phyloP scores from a whole-genome alignment of 2,329 filamentous ascomycete species.

The Reticulascus tulasneorum region DNA sequence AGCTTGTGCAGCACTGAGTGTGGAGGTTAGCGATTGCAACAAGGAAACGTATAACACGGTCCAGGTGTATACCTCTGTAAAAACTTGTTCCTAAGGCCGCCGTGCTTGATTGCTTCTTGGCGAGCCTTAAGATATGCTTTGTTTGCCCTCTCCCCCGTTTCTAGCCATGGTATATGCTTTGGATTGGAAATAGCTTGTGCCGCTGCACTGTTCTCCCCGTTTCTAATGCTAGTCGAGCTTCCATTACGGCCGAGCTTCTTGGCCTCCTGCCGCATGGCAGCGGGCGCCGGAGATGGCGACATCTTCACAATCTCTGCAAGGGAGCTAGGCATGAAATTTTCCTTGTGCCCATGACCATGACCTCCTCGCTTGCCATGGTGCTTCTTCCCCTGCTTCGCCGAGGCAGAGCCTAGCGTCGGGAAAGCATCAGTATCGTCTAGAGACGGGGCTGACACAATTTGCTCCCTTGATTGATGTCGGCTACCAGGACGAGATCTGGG shows the following conservation, averaged over 20 bases:
- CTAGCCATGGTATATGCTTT: constrained; percentile 92
- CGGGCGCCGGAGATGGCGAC: constrained; percentile 77
- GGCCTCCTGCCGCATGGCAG: constrained; percentile 53
- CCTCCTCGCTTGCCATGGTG: constrained; percentile 89
- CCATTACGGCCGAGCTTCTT: constrained; percentile 61
- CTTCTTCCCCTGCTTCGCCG: constrained; percentile 76
- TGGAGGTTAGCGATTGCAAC: constrained; percentile 3
- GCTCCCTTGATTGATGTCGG: constrained; percentile 65
- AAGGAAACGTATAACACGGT: background rate
- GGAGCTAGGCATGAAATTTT: constrained; percentile 67
- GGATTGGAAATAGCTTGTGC: constrained; percentile 82
- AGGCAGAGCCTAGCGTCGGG: constrained; percentile 76
- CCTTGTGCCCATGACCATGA: constrained; percentile 68
- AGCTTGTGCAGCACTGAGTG: constrained; percentile 79
- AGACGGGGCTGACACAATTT: constrained; percentile 65
- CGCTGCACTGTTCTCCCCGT: constrained; percentile 73
- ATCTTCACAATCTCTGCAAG: constrained; percentile 94
- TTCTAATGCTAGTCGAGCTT: constrained; percentile 59
- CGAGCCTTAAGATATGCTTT: constrained; percentile 92
- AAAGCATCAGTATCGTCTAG: constrained; percentile 96
- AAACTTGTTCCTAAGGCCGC: constrained; percentile 94
- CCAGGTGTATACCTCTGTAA: constrained; percentile 68
- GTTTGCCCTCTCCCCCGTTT: constrained; percentile 87
- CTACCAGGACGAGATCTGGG: constrained; percentile 81
- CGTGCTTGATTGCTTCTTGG: constrained; percentile 95